A percentile compares a stretch with the other conserved stretches of the same genome.
These are phyloP conservation scores for Fonsecaea pugnacius DNA, from an alignment of 2,329 filamentous ascomycete genomes.

Conservation along the genomic window DNA sequence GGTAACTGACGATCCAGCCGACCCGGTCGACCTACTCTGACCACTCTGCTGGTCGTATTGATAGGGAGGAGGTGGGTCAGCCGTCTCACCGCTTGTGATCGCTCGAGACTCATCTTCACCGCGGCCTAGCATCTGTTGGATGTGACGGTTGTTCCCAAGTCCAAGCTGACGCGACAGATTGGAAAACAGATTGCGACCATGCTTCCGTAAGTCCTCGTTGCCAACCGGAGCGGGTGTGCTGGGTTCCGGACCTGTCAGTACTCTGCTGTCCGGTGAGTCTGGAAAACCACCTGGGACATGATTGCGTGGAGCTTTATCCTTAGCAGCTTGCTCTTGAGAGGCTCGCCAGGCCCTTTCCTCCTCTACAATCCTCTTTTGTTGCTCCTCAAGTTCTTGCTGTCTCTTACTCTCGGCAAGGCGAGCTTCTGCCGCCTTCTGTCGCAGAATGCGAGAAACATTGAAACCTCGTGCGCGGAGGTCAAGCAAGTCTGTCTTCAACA, in stretches of 20 bases:
- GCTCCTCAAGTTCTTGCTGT: slow-evolving; percentile 72
- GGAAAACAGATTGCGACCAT: slow-evolving; percentile 66
- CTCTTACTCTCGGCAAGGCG: slow-evolving; percentile 83
- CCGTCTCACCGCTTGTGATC: slow-evolving; percentile 26
- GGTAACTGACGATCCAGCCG: slow-evolving; percentile 40
- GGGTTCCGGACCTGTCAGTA: slow-evolving; percentile 40
- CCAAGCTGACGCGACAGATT: slow-evolving; percentile 70
- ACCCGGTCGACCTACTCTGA: slow-evolving; percentile 33
- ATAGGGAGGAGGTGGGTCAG: slow-evolving; percentile 48
- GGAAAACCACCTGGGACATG: slow-evolving; percentile 76
- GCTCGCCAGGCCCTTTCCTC: slow-evolving; percentile 58
- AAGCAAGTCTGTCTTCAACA: slow-evolving; percentile 81
- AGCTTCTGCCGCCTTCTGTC: slow-evolving; percentile 83
- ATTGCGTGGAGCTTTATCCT: slow-evolving; percentile 43
- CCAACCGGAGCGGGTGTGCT: slow-evolving; percentile 25
- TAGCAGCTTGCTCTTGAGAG: slow-evolving; percentile 42
- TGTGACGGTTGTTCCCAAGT: slow-evolving; percentile 52
- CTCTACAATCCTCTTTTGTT: slow-evolving; percentile 70
- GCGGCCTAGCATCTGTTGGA: slow-evolving; percentile 42
- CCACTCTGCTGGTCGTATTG: slow-evolving; percentile 40
- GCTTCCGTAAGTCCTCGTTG: slow-evolving; percentile 47
- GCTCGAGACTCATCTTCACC: slow-evolving; percentile 23
- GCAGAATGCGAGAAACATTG: slow-evolving; percentile 92
- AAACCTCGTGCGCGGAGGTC: slow-evolving; percentile 86
- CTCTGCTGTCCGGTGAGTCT: slow-evolving; percentile 58